A percentile compares a stretch with the other conserved stretches of the same genome.
phyloP scores from a whole-genome alignment of 768 basidiomycete genomes.

The Paxillus involutus region DNA sequence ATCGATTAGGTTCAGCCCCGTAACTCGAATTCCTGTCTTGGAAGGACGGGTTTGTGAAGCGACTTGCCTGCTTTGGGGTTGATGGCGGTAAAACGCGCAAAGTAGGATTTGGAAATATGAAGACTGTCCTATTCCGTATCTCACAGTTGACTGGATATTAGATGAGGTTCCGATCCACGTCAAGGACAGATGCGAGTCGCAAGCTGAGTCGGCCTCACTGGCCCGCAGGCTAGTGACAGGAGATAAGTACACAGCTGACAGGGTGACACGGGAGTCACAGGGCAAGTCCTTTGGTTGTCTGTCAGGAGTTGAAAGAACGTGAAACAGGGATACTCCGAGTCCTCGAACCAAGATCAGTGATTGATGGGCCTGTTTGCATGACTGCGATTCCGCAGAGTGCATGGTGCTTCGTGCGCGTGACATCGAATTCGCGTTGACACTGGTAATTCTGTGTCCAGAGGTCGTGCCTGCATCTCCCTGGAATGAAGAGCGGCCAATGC shows the following conservation, averaged over 20 bases:
- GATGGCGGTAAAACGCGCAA: background rate
- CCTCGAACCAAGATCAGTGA: too few species aligned
- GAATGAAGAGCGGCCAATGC: constrained; percentile 22
- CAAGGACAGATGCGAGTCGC: background rate
- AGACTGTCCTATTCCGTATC: background rate
- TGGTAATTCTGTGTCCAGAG: constrained; percentile 3
- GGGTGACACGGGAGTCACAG: background rate
- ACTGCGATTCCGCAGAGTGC: too few species aligned
- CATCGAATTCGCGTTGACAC: constrained; percentile 4
- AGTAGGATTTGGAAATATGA: background rate
- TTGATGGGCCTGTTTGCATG: background rate
- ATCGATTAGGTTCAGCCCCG: background rate
- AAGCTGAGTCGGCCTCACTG: too few species aligned
- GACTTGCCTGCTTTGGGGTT: too few species aligned
- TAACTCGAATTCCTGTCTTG: background rate
- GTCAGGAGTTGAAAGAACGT: too few species aligned
- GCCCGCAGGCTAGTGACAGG: too few species aligned
- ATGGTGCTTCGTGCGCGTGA: constrained; percentile 1
- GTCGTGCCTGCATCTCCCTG: constrained; percentile 24
- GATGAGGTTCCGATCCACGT: background rate
- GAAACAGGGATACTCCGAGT: background rate
- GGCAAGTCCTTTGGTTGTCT: too few species aligned
- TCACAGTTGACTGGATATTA: background rate
- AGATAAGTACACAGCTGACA: background rate
- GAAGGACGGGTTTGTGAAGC: background rate